These are phyloP conservation scores for Plicaturopsis crispa DNA, from an alignment of 768 basidiomycete genomes.

Conservation along the genomic window DNA sequence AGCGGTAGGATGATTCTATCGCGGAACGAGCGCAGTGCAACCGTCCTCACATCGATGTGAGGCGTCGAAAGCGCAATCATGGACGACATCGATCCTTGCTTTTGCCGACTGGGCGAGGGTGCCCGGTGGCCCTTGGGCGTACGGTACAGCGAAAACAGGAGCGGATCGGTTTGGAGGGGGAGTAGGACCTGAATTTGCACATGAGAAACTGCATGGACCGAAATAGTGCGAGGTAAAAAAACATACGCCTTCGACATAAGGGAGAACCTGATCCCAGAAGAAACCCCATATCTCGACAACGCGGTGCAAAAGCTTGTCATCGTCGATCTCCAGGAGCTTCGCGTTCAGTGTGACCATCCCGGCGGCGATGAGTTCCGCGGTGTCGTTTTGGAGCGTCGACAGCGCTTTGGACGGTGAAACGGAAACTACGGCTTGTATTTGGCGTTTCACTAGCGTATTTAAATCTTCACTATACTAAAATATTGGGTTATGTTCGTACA, in stretches of 20 bases:
- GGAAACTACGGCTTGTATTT: constrained; percentile 68
- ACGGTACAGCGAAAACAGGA: constrained; percentile 64
- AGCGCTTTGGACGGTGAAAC: constrained; percentile 70
- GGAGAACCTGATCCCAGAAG: constrained; percentile 86
- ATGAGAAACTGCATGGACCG: constrained; percentile 17
- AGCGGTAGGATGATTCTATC: constrained; percentile 72
- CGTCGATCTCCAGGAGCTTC: constrained; percentile 69
- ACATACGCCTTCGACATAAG: constrained; percentile 82
- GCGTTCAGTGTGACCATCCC: constrained; percentile 93
- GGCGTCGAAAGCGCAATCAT: constrained; percentile 25
- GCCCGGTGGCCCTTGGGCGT: constrained; percentile 46
- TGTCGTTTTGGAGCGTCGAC: constrained; percentile 66
- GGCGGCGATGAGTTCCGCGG: constrained; percentile 72
- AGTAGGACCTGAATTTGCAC: constrained; percentile 37
- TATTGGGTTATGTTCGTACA: no score
- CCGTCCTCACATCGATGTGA: constrained; percentile 72
- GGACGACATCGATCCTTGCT: constrained; percentile 33
- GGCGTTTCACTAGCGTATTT: constrained; percentile 72
- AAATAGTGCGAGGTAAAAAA: neutral
- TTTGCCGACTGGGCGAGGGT: constrained; percentile 45
- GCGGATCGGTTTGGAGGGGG: constrained; percentile 53
- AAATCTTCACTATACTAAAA: constrained; percentile 64
- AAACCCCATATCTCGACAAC: constrained; percentile 89
- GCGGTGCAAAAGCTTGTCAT: constrained; percentile 67
- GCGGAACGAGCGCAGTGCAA: constrained; percentile 75